phyloP scores from a whole-genome alignment of 208 protist genomes.

The Sergeia podlipaevii region DNA sequence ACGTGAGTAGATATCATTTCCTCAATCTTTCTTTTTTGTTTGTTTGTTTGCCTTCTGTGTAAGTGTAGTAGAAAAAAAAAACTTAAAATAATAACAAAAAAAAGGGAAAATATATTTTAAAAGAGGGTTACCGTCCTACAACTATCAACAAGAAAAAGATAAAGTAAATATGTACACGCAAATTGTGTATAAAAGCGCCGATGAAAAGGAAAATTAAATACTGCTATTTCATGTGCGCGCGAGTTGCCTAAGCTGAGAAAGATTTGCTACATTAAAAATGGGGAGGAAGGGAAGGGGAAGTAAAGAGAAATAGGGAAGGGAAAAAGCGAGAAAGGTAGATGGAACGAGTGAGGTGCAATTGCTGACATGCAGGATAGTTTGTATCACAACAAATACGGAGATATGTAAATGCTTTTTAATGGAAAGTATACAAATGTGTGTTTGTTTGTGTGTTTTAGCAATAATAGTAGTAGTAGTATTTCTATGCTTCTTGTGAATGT shows the following conservation, averaged over 20 bases:
- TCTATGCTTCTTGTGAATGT: too few relatives aligned
- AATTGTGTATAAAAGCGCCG: too few relatives aligned
- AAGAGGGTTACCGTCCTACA: neutral
- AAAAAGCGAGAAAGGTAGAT: neutral
- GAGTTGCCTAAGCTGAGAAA: too few relatives aligned
- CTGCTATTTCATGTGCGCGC: too few relatives aligned
- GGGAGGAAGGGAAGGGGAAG: neutral
- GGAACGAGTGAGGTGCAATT: neutral
- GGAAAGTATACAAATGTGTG: too few relatives aligned
- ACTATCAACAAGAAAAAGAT: too few relatives aligned
- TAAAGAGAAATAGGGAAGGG: neutral
- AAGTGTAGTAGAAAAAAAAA: constrained; percentile 6
- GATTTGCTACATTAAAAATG: too few relatives aligned
- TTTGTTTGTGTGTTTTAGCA: too few relatives aligned
- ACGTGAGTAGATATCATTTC: neutral
- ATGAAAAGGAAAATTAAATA: too few relatives aligned
- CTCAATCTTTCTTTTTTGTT: neutral
- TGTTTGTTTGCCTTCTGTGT: too few relatives aligned
- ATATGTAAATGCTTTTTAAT: neutral
- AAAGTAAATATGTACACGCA: too few relatives aligned
- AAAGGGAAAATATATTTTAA: neutral
- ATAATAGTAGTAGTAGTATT: too few relatives aligned
- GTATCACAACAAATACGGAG: neutral
- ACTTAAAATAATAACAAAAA: constrained; percentile 1
- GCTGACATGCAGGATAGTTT: neutral